Evolutionary conservation across 2,329 filamentous ascomycete genomes (phyloP).

Genomic region (Bipolaris victoriae): DNA sequence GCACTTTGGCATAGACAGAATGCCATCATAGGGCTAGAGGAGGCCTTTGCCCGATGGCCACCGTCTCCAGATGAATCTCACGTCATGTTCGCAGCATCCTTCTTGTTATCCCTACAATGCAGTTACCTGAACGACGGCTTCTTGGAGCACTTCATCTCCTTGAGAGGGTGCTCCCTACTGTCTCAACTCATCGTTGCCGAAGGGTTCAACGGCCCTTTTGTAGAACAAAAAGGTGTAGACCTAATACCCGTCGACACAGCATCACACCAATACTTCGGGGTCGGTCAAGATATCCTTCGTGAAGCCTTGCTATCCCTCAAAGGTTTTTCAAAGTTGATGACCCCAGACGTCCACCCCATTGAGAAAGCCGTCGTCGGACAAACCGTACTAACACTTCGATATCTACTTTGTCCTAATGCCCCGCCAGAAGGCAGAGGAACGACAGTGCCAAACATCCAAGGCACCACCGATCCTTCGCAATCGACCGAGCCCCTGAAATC

Average conservation of each 20-base stretch:
- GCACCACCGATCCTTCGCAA: background rate
- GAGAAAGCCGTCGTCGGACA: conserved; percentile 23
- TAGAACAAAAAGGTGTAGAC: conserved; percentile 13
- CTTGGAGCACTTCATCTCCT: conserved; percentile 27
- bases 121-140: conserved; percentile 28
- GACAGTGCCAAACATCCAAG: background rate
- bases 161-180: conserved; percentile 28
- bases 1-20: conserved; percentile 30
- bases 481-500: background rate
- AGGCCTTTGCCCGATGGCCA: conserved; percentile 31
- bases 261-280: conserved; percentile 16
- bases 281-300: conserved; percentile 18
- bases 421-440: background rate
- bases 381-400: conserved; percentile 17
- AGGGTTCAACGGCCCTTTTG: conserved; percentile 22
- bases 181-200: conserved; percentile 25
- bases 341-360: conserved; percentile 6
- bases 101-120: conserved; percentile 28
- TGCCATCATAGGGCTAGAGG: conserved; percentile 29
- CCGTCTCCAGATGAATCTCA: conserved; percentile 30
- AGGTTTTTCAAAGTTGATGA: conserved; percentile 10
- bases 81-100: conserved; percentile 34
- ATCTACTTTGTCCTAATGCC: conserved; percentile 14
- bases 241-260: conserved; percentile 10
- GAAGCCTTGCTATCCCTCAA: conserved; percentile 22